A percentile compares a stretch with the other conserved stretches of the same genome.
Evolutionary conservation across 768 basidiomycete genomes (phyloP).

Genomic region (Lyophyllum semitale): DNA sequence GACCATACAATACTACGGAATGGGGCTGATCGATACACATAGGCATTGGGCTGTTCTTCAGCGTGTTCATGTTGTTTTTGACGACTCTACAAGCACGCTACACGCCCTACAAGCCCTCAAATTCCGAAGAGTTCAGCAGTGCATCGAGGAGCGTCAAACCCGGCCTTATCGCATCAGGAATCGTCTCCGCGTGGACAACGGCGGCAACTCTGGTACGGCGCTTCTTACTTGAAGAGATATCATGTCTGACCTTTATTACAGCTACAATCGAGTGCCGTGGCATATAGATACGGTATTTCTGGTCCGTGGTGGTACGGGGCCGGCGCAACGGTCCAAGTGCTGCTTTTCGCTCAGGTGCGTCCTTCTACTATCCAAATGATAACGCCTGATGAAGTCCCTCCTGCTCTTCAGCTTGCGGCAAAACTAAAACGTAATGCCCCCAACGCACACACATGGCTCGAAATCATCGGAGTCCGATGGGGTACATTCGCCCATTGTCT

Average conservation of each 20-base stretch:
- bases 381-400: not conserved
- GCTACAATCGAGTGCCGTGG: conserved; percentile 82
- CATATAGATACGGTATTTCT: conserved; percentile 81
- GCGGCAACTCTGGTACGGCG: conserved; percentile 67
- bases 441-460: conserved; percentile 84
- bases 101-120: conserved; percentile 76
- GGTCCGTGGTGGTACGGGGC: conserved; percentile 93
- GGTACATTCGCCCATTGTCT: conserved; percentile 76
- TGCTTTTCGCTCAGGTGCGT: conserved; percentile 82
- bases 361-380: not conserved
- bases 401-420: conserved; percentile 63
- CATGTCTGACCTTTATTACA: conserved; percentile 2
- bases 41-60: conserved; percentile 91
- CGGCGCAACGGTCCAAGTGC: conserved; percentile 85
- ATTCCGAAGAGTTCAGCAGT: conserved; percentile 82
- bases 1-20: not conserved
- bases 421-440: conserved; percentile 93
- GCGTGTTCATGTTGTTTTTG: conserved; percentile 74
- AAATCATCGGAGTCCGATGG: conserved; percentile 83
- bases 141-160: conserved; percentile 87
- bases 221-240: not conserved
- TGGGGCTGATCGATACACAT: not conserved
- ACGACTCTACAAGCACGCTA: conserved; percentile 85
- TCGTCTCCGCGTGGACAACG: conserved; percentile 94
- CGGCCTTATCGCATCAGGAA: conserved; percentile 89